Evolutionary conservation across 768 basidiomycete genomes (phyloP), one percentile per base, ranked within the genome.

Genomic region (Tricholoma matsutake): DNA sequence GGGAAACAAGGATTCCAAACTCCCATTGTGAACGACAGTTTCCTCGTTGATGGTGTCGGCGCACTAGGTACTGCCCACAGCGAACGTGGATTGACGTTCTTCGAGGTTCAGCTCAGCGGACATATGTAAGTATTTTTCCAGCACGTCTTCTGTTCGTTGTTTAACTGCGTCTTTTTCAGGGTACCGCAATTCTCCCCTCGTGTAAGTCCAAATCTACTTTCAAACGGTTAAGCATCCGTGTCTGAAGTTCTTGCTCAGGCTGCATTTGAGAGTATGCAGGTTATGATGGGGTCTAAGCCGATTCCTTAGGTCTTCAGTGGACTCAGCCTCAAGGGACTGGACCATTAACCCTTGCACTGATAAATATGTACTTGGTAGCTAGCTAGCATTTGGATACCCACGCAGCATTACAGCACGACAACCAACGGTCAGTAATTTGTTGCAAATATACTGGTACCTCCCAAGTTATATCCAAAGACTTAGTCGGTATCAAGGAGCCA

Each of bases 1-100:
- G 86, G 87, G 0, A 34, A 75, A 59, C 89, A 91, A 75, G 89
- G 89, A 0, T 91, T 91, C 82, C 88, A 86, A 63, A 85, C 79
- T 0, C 87, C 87, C 5, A 88, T 89, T 51, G 68, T 72, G 11
- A 73, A 81, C 31, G 88, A 91, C 63, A 86, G 83, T 61, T 87
- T 91, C 75, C 70, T 89, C 58, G 82, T 91, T 56, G 87, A 89
- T 58, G 87, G 85, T 16, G 78, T 90, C 47, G 89, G 89, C 28
- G 80, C 89, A 3, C 76, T 85, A 28, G 90, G 89, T 0, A 87
- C 74, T 1, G 75, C 81, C 60, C 89, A 91, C 61, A 75, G 78
- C 14, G 91, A 92, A 67, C 83, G 89, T 39, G 83, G 84, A 11
- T 69, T 91, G 64, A 85, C 88, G 0, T 91, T 85, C 63, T 76